Base-by-base conservation (phyloP, 78 protist genomes). In the Reticulomyxa filosa region DNA sequence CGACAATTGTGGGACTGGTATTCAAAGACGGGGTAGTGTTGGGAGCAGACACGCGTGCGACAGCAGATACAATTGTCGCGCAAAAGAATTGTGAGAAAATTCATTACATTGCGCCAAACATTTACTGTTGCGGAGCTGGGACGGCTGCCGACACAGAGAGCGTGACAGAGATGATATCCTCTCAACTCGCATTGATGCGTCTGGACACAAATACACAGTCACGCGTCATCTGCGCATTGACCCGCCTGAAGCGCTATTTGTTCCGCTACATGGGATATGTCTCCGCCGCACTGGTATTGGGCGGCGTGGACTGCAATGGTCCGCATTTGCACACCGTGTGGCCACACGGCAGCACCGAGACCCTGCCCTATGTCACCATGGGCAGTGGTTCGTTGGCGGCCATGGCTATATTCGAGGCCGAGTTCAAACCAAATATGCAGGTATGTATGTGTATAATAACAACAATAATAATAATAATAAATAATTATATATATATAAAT, bases 41-140 rank as follows among this genome's bases (percentile, higher is more conserved):
- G 22, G 97, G 95, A 11, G 97, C 98, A 1, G 99, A 95, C 79
- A 93, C 97, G 4, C 81, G 99, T 7, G 94, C 98, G 5, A 89
- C 97, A 0, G 80, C 62, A 26, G 99, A 93, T 30, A 46, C 86
- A n/a, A 85, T 82, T 22, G 99, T 95, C 1, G 92, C 88, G 2
- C 97, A 95, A 75, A 93, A 93, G 87, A 83, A 88, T 74, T 95
- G 99, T 77, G 76, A 82, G 62, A 95, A 95, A 83, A 83, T 93
- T 62, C 99, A 95, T 72, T 84, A 87, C 79, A 86, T 95, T 7
- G 88, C 99, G 11, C 86, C 84, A 53, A 89, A 93, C 62, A 87
- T 95, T n/a, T 85, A 63, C 39, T 92, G 98, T 77, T 84, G 95
- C 46, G 99, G 99, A 17, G 99, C 99, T 1, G 99, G 99, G 23